Base-by-base conservation (phyloP, 495 filamentous ascomycete species). In the Lindgomyces ingoldianus region DNA sequence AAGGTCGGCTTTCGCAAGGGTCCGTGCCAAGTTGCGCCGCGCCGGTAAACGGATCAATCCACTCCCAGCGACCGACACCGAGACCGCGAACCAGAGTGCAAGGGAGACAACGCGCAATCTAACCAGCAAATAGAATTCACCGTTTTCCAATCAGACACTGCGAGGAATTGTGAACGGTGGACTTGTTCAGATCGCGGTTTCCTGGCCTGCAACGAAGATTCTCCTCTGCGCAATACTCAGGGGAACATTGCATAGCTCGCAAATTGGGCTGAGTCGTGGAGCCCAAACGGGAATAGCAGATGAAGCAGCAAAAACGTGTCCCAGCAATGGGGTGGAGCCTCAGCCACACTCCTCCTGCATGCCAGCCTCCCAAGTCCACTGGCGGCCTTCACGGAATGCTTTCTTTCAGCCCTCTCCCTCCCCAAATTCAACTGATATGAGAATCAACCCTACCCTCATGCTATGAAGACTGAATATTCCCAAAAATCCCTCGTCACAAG, bases 201-300 rank as follows among this genome's bases (percentile, higher is more conserved):
- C 14, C 33, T 6, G 6, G 33, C 14, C 33, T n/a, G 33, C 33
- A 39, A 39, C 33, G 6, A 39, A 6, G 6, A 39, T 39, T 39
- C 33, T 6, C 33, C 33, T 39, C 33, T 39, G 33, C 33, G 33
- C 33, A 39, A 39, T 2, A 18, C 50, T 57, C 53, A 58, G 62
- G 62, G 62, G 62, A 64, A 64, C 30, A 44, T 47, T 24, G 14
- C 16, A 21, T 2, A n/a, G n/a, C 47, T 42, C 46, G 47, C 46
- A 62, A 62, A 60, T 65, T 59, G 56, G 62, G 62, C 55, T 60
- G 48, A 54, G 56, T 22, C 18, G 36, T 48, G 27, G 52, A 10
- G 27, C 62, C 62, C n/a, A 27, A 53, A 59, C 62, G 36, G 62
- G 62, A n/a, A 19, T 65, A 65, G 62, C 41, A 45, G 46, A 39